These are phyloP conservation scores for Phragmites australis DNA, from an alignment of 176 grass and related monocot species.

Conservation along the genomic window DNA sequence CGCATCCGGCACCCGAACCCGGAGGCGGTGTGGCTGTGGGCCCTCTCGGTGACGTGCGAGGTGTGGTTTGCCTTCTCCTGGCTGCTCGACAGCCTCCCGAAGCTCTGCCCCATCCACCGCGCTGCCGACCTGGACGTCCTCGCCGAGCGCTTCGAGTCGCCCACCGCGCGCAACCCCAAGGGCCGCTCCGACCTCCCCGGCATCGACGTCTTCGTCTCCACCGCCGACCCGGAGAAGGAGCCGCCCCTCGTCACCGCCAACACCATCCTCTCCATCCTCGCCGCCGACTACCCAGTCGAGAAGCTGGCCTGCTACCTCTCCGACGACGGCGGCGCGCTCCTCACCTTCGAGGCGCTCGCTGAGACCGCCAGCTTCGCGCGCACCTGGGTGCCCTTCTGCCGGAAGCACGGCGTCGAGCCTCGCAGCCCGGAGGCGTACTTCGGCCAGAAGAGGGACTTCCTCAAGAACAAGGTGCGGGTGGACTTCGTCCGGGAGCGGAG, in stretches of 20 bases:
- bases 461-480: constrained; percentile 76
- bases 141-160: constrained; percentile 67
- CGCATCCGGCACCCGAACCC: constrained; percentile 76
- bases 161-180: constrained; percentile 75
- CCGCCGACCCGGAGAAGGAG: constrained; percentile 91
- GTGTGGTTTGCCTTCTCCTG: constrained; percentile 98
- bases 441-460: constrained; percentile 64
- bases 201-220: constrained; percentile 86
- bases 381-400: constrained; percentile 82
- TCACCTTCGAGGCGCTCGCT: constrained; percentile 87
- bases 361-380: constrained; percentile 83
- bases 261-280: constrained; percentile 94
- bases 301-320: constrained; percentile 95
- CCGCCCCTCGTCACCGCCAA: constrained; percentile 88
- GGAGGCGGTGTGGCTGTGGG: constrained; percentile 87
- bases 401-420: constrained; percentile 86
- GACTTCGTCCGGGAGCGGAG: constrained; percentile 83
- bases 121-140: constrained; percentile 79
- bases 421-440: constrained; percentile 84
- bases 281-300: constrained; percentile 86
- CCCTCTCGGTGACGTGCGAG: constrained; percentile 72
- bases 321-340: constrained; percentile 80
- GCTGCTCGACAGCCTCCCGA: constrained; percentile 90
- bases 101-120: constrained; percentile 76
- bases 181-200: constrained; percentile 86